A percentile compares a stretch with the other conserved stretches of the same genome.
phyloP scores from a whole-genome alignment of 768 basidiomycete species.

The Collybia nuda region DNA sequence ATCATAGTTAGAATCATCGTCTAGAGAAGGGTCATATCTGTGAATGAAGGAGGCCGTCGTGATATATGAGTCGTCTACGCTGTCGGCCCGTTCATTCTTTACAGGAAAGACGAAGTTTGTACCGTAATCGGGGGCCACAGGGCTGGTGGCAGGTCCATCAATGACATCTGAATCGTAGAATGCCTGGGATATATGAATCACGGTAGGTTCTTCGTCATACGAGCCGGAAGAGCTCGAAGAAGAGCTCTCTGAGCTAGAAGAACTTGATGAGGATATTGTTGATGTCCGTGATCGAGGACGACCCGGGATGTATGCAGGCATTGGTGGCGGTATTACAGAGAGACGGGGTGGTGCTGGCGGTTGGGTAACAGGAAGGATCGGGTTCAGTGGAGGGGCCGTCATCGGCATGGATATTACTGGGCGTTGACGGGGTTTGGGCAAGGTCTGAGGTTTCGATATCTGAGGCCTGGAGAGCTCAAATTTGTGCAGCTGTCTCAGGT shows the following conservation, averaged over 20 bases:
- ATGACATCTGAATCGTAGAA: slow-evolving; percentile 39
- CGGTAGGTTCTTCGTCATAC: slow-evolving; percentile 11
- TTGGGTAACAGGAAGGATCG: slow-evolving; percentile 13
- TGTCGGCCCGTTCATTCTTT: slow-evolving; percentile 8
- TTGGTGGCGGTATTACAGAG: slow-evolving; percentile 23
- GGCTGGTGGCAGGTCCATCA: slow-evolving; percentile 30
- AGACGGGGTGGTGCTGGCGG: slow-evolving; percentile 12
- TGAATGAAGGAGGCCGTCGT: slow-evolving; percentile 52
- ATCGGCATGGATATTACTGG: slow-evolving; percentile 21
- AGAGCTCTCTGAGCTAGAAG: slow-evolving; percentile 22
- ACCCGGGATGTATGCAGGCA: slow-evolving; percentile 20
- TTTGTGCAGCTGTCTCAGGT: slow-evolving; percentile 73
- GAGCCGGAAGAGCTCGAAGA: slow-evolving; percentile 16
- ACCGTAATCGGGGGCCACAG: slow-evolving; percentile 15
- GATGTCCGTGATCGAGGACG: slow-evolving; percentile 19
- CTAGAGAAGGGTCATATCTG: slow-evolving; percentile 34
- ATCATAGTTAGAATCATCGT: slow-evolving; percentile 25
- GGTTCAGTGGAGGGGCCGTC: slow-evolving; percentile 14
- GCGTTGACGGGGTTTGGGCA: slow-evolving; percentile 23
- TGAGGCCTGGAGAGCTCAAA: slow-evolving; percentile 75
- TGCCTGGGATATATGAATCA: slow-evolving; percentile 41
- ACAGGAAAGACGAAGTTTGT: slow-evolving; percentile 15
- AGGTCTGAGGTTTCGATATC: slow-evolving; percentile 50
- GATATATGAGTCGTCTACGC: slow-evolving; percentile 20
- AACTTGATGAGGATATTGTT: slow-evolving; percentile 14